A percentile compares a stretch with the other conserved stretches of the same genome.
These are phyloP conservation scores for Anaeromyces robustus DNA, from an alignment of 192 early-diverging fungal genomes.

Conservation along the genomic window DNA sequence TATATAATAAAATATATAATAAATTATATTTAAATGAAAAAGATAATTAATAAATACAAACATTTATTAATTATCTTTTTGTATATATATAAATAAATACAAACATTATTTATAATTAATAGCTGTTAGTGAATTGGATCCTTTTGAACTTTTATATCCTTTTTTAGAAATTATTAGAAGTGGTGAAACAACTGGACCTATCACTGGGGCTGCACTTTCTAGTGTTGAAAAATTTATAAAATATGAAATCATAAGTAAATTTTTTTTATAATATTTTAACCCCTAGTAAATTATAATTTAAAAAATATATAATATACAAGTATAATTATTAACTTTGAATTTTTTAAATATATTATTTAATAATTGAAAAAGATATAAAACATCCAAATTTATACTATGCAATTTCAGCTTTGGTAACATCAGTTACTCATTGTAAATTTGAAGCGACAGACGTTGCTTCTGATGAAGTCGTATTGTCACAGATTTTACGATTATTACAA, in stretches of 20 bases:
- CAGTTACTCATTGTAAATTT: conserved; percentile 91
- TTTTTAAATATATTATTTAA: not conserved
- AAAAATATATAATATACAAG: too few relatives aligned
- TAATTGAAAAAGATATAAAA: conserved; percentile 3
- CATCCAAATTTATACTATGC: conserved; percentile 53
- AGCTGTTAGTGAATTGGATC: conserved; percentile 49
- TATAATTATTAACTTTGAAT: too few relatives aligned
- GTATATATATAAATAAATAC: not conserved
- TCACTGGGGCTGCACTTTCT: conserved; percentile 77
- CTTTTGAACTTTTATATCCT: conserved; percentile 60
- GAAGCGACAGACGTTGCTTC: conserved; percentile 83
- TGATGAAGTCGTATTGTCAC: conserved; percentile 84
- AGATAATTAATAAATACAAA: too few relatives aligned
- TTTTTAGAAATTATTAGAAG: conserved; percentile 86
- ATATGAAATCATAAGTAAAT: conserved; percentile 49
- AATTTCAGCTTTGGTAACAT: conserved; percentile 52
- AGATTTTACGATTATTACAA: conserved; percentile 70
- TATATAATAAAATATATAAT: conserved; percentile 9
- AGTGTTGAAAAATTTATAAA: conserved; percentile 80
- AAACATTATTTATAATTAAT: not conserved
- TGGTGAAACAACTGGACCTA: conserved; percentile 85
- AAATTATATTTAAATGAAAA: conserved; percentile 13
- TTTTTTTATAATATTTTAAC: not conserved
- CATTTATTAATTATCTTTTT: not conserved
- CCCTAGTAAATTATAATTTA: too few relatives aligned